Base-by-base conservation (phyloP, 495 filamentous ascomycete species). In the Rhizodiscina lignyota region DNA sequence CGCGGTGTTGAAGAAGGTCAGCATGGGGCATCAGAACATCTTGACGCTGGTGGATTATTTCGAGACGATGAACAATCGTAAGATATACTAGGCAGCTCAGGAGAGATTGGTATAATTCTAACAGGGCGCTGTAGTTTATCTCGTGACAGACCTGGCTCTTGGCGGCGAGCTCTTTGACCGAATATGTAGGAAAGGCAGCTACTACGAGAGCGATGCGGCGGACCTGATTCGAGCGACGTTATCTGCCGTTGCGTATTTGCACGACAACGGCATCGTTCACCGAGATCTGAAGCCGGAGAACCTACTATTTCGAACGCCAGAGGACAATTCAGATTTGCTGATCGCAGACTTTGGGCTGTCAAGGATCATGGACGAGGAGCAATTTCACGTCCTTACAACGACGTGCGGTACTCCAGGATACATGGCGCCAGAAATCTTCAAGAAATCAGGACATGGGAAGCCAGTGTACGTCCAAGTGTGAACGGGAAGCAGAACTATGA, bases 11-110 rank as follows among this genome's bases (percentile, higher is more conserved):
- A 96, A 96, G 56, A 76, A 68, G 42, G 89, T 97, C 15, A 94
- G 87, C 15, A 91, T 96, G 81, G 89, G 89, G 26, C 89, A 97
- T 53, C 82, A 86, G 53, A 97, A 97, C 51, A 96, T 97, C 50
- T 60, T 97, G 38, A 97, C 89, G 13, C 66, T 97, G 37, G 89
- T 96, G 45, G 89, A 97, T 60, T 97, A 97, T 55, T 97, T 97
- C 51, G 89, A 97, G 62, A 97, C 89, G 5, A 89, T 94, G 83
- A 96, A 97, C 59, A 96, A 97, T 55, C 66, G 77, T 82, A 59
- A 35, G 15, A 5, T 6, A 24, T 10, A 1, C 33, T 32, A 13
- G 13, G 13, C 24, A 8, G 13, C 24, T 27, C 6, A 8, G 13
- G 24, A 27, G 13, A 27, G 21, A 4, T 36, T 4, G n/a, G n/a